A percentile compares a stretch with the other conserved stretches of the same genome.
These are phyloP conservation scores for Plasmodium cynomolgi DNA, from an alignment of 169 alveolate species.

Conservation along the genomic window DNA sequence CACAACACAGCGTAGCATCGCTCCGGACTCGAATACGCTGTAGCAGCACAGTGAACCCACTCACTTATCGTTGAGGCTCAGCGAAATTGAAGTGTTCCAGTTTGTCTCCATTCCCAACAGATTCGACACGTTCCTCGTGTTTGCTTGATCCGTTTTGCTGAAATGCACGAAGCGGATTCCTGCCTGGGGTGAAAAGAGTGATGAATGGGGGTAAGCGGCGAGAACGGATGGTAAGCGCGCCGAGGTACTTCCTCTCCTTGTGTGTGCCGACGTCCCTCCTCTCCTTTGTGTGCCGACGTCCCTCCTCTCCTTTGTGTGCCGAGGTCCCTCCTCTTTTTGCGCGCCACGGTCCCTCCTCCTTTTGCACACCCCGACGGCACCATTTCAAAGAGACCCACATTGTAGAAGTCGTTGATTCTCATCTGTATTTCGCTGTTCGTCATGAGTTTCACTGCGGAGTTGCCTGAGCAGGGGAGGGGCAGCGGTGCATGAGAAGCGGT, in stretches of 20 bases:
- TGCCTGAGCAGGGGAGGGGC: slow-evolving; percentile 3
- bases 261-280: too few relatives aligned
- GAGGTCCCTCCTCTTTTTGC: too few relatives aligned
- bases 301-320: too few relatives aligned
- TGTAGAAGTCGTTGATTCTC: slow-evolving; percentile 44
- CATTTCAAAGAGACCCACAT: slow-evolving; percentile 6
- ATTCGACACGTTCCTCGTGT: slow-evolving; percentile 81
- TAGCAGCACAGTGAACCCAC: not conserved
- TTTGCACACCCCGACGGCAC: not conserved
- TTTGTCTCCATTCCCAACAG: slow-evolving; percentile 86
- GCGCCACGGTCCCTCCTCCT: not conserved
- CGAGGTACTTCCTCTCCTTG: not conserved
- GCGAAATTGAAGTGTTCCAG: slow-evolving; percentile 87
- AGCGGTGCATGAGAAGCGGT: not conserved
- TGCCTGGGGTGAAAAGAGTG: slow-evolving; percentile 47
- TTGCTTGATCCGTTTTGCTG: slow-evolving; percentile 81
- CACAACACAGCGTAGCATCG: too few relatives aligned
- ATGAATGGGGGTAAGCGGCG: not conserved
- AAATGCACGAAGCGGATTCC: slow-evolving; percentile 86
- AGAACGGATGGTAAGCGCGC: not conserved
- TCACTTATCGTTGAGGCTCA: slow-evolving; percentile 67
- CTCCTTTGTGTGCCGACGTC: too few relatives aligned
- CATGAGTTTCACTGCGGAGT: slow-evolving; percentile 62
- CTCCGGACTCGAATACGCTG: not conserved
- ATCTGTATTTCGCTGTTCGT: slow-evolving; percentile 53